Evolutionary conservation across 257 asterid species (phyloP), one percentile per base, ranked within the genome.

Genomic region (Schizonepeta tenuifolia): DNA sequence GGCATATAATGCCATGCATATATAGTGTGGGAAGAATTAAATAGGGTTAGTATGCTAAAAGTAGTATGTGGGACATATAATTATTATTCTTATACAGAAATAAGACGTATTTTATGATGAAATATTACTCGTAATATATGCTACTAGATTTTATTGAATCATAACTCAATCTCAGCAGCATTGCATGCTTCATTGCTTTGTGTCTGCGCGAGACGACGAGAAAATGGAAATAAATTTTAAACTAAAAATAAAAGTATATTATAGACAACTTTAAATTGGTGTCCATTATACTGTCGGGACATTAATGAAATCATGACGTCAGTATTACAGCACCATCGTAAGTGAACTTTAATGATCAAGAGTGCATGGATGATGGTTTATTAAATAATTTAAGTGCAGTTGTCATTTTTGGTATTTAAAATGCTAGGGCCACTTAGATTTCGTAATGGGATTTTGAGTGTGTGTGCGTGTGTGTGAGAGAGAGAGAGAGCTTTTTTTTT

Each of bases 251-350:
- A 9, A 8, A 76, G 17, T n/a, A 49, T 1, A 49, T 50, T 47
- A 4, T 33, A 51, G 59, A 47, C 75, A 68, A n/a, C n/a, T 1
- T 70, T 75, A 74, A 70, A 59, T 66, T 36, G 68, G 38, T 41
- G n/a, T 9, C 17, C 44, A 66, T 75, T 58, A 79, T 75, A 15
- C 10, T 79, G 83, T 79, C 83, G 78, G 76, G 43, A 38, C 20
- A 69, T 63, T 69, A 26, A 70, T 47, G 4, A 21, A 28, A 4
- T 53, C 26, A 20, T 79, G 83, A 79, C 72, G 78, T 71, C 71
- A 79, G 64, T 14, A 14, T 78, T 62, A 78, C 67, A 63, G 55
- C 22, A 68, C 58, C 72, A 28, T 78, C 56, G 64, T 22, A 54
- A 67, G 67, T 38, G 78, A 60, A 40, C 24, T 65, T 73, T 58